Conservation (phyloP, 495 filamentous ascomycete genomes). For the Penicillium soppii region DNA sequence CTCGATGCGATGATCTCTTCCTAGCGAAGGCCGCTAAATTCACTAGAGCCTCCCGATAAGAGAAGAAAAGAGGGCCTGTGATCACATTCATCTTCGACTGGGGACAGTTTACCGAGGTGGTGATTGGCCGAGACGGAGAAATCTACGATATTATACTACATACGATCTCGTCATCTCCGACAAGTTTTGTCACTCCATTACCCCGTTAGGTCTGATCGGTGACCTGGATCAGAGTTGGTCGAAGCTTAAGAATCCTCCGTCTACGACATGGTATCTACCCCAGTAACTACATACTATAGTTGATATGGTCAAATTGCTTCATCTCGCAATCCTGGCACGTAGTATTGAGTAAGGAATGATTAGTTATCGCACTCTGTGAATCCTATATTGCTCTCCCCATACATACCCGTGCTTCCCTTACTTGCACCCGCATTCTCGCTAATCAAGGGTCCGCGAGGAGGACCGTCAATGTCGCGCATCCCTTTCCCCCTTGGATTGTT, state of each 20-base stretch:
- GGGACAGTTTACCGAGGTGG: conserved; percentile 1
- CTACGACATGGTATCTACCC: conserved; percentile 13
- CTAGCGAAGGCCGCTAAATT: not conserved
- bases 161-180: conserved; percentile 17
- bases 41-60: not conserved
- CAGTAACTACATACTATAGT: too few relatives aligned
- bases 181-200: conserved; percentile 9
- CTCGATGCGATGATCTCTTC: not conserved
- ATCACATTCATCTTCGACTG: not conserved
- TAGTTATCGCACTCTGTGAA: not conserved
- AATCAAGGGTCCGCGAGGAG: conserved; percentile 32
- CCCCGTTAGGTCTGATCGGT: conserved; percentile 6
- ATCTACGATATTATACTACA: not conserved
- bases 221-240: conserved; percentile 5
- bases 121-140: conserved; percentile 17
- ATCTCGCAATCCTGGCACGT: conserved; percentile 8
- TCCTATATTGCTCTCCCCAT: conserved; percentile 9
- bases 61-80: not conserved
- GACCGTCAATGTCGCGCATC: conserved; percentile 31
- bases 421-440: conserved; percentile 24
- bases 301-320: too few relatives aligned
- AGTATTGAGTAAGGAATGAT: conserved; percentile 26
- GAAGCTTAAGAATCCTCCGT: not conserved
- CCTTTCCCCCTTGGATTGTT: conserved; percentile 25
- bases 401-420: conserved; percentile 25